Evolutionary conservation across 352 stramenopile species (phyloP).

Genomic region (Aphanomyces euteiches): DNA sequence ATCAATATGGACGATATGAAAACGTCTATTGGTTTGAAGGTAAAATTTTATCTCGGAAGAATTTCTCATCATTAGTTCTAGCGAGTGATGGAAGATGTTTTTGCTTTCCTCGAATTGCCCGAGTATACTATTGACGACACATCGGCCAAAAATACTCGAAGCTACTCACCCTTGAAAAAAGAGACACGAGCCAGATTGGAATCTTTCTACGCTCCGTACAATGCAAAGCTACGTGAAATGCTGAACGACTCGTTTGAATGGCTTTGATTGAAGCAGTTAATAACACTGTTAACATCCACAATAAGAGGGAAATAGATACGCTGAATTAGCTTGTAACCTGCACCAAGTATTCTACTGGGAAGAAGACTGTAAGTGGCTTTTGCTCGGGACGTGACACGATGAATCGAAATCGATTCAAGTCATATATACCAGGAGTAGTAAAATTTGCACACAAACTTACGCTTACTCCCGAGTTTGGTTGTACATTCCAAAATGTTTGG

Average conservation of each 20-base stretch:
- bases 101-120: slow-evolving; percentile 80
- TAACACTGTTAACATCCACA: too few relatives aligned
- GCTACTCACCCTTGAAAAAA: slow-evolving; percentile 69
- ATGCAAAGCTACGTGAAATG: slow-evolving; percentile 50
- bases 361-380: slow-evolving; percentile 46
- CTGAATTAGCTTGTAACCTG: slow-evolving; percentile 38
- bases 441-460: slow-evolving; percentile 75
- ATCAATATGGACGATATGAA: slow-evolving; percentile 94
- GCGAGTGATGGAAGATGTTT: slow-evolving; percentile 77
- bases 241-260: too few relatives aligned
- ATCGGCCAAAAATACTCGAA: slow-evolving; percentile 83
- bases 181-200: slow-evolving; percentile 54
- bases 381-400: slow-evolving; percentile 19
- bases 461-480: slow-evolving; percentile 41
- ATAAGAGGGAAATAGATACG: too few relatives aligned
- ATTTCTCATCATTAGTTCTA: slow-evolving; percentile 31
- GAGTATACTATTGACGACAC: slow-evolving; percentile 75
- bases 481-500: slow-evolving; percentile 55
- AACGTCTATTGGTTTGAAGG: slow-evolving; percentile 53
- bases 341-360: slow-evolving; percentile 73
- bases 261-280: too few relatives aligned
- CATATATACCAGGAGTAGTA: slow-evolving; percentile 64
- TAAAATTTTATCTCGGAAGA: slow-evolving; percentile 29
- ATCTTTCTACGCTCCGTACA: slow-evolving; percentile 81
- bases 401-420: slow-evolving; percentile 56